Base-by-base conservation (phyloP, 2,329 filamentous ascomycete species). In the Talaromyces verruculosus region DNA sequence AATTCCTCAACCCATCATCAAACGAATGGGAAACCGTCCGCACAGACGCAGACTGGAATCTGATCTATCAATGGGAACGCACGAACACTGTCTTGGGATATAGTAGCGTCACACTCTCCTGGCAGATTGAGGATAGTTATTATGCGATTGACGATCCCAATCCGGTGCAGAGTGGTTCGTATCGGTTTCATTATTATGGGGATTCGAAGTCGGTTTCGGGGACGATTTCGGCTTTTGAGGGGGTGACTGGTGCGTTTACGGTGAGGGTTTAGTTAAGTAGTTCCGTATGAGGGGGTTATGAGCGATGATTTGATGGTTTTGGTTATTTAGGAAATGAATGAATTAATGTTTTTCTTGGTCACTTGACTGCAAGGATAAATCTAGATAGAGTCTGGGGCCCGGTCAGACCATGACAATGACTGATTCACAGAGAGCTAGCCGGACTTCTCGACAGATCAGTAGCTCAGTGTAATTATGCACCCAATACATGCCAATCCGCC, bases 171-270 rank as follows among this genome's bases (percentile, higher is more conserved):
- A 71, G 70, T 62, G 93, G 93, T 0, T 87, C 84, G 58, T 98
- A 97, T 78, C 83, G 93, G 28, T 78, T 96, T 55, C 87, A 84
- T 79, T 98, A 97, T 74, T 94, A 89, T 78, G 94, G 94, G 0
- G 93, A 97, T 78, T 83, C 87, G 2, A 97, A 93, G 84, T 82
- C 82, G 5, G 71, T 88, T 11, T 73, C 85, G 1, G 88, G 89
- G 0, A 78, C 72, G 0, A 87, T 95, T 45, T 85, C 80, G 45
- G 76, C 85, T 2, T 95, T 96, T 80, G 86, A 91, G 69, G 91
- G 91, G 0, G 82, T 82, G 8, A 91, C 89, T 72, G 81, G 82
- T 22, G 71, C 69, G 3, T 82, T 82, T 68, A 77, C 73, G 3
- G 77, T 82, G 33, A 22, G 58, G 7, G 63, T 49, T 3, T 67